Base-by-base conservation (phyloP, 139 green algal species). In the Micractinium conductrix region DNA sequence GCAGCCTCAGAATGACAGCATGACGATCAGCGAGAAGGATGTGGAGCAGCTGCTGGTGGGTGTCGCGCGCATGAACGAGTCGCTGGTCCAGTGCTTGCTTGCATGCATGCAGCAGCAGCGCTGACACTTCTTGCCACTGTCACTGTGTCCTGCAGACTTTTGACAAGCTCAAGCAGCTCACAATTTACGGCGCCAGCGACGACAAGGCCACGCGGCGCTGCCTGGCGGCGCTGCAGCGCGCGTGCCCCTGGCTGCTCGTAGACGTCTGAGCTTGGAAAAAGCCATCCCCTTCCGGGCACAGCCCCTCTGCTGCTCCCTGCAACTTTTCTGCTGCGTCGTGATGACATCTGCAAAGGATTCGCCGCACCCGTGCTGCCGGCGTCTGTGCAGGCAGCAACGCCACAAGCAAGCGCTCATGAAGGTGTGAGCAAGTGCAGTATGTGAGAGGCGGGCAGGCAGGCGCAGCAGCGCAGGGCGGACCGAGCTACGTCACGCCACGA, bases 1-100 rank as follows among this genome's bases (percentile, higher is more conserved):
- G 74, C 74, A 81, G 74, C 74, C 74, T 5, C 74, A 81, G 53
- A 81, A 81, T 24, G 74, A 81, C 40, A n/a, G 45, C 21, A 81
- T 81, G 74, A 45, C 55, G 12, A 68, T 81, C 7, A 53, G 44
- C 10, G 74, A 81, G 5, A 35, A 37, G 8, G 74, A 81, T 30
- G 74, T 81, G 50, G 74, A 81, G 35, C 74, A 81, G 53, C 50
- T 81, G 50, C 35, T 69, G 48, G 74, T 81, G 72, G n/a, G 72
- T 0, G 44, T 62, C 43, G 40, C 55, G 8, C 14, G 9, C 9
- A 22, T 63, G 55, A 19, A 63, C 14, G 3, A 30, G 9, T 63
- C 28, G 55, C 55, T 63, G 55, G 55, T 3, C 14, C 21, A 4
- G 55, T 63, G 55, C 55, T 63, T 17, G 21, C 55, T 24, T 22